Evolutionary conservation across 2,329 filamentous ascomycete genomes (phyloP).

Genomic region (Aquanectria penicillioides): DNA sequence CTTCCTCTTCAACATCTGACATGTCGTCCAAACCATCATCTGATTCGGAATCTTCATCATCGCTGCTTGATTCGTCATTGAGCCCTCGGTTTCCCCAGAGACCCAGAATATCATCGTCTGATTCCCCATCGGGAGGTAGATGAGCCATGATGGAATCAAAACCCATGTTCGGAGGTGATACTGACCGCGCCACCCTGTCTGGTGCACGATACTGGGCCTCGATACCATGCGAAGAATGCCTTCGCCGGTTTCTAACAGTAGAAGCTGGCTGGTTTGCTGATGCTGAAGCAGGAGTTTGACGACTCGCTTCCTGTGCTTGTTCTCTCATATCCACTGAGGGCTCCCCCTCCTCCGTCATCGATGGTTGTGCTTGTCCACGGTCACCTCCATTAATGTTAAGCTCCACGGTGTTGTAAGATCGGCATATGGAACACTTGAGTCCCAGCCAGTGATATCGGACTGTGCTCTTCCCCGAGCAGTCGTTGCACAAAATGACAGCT

Average conservation of each 20-base stretch:
- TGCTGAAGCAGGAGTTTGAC: constrained; percentile 23
- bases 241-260: constrained; percentile 42
- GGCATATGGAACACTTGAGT: constrained; percentile 82
- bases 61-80: constrained; percentile 57
- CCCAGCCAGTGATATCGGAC: constrained; percentile 95
- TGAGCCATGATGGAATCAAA: constrained; percentile 40
- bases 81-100: constrained; percentile 63
- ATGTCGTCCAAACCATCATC: constrained; percentile 54
- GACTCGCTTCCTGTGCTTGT: constrained; percentile 10
- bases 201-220: constrained; percentile 47
- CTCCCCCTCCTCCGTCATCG: constrained; percentile 36
- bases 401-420: constrained; percentile 76
- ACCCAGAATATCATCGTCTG: constrained; percentile 65
- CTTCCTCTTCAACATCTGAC: constrained; percentile 54
- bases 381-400: constrained; percentile 66
- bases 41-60: constrained; percentile 57
- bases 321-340: constrained; percentile 16
- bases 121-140: constrained; percentile 53
- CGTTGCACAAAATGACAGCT: constrained; percentile 91
- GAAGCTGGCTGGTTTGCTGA: constrained; percentile 28
- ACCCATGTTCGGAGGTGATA: constrained; percentile 50
- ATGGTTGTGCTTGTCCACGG: constrained; percentile 39
- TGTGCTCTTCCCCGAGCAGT: constrained; percentile 88
- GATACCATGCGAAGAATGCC: constrained; percentile 52
- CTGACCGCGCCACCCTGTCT: constrained; percentile 56